phyloP scores from a whole-genome alignment of 139 green algal genomes.

The Chara braunii region DNA sequence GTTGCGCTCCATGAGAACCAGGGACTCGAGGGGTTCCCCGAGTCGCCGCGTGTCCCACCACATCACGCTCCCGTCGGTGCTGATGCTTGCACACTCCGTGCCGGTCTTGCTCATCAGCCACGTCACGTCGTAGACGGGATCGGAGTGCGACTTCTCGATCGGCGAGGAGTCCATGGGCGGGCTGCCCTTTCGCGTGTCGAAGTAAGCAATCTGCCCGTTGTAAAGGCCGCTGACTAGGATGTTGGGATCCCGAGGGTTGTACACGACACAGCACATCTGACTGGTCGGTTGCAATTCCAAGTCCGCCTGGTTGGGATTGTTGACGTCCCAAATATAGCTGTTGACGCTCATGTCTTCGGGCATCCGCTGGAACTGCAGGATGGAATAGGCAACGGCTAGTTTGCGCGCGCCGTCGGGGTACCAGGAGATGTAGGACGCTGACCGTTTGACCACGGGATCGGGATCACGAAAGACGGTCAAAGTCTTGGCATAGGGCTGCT shows the following conservation, averaged over 20 bases:
- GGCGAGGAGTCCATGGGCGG: constrained; percentile 60
- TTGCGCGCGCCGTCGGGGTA: constrained; percentile 70
- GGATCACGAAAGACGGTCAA: constrained; percentile 77
- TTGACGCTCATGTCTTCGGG: constrained; percentile 55
- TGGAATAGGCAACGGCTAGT: constrained; percentile 64
- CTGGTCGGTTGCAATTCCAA: constrained; percentile 58
- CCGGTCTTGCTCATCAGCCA: constrained; percentile 91
- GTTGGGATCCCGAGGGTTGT: constrained; percentile 75
- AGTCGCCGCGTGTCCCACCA: constrained; percentile 71
- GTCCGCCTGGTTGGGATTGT: constrained; percentile 76
- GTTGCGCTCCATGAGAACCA: constrained; percentile 46
- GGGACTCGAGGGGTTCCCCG: constrained; percentile 55
- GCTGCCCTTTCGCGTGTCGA: constrained; percentile 73
- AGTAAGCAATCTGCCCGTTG: constrained; percentile 82
- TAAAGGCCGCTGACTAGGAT: constrained; percentile 71
- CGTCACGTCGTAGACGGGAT: constrained; percentile 74
- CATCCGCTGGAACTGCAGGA: constrained; percentile 77
- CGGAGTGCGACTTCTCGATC: constrained; percentile 53
- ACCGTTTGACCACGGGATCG: constrained; percentile 48
- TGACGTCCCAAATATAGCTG: constrained; percentile 82
- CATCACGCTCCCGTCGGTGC: constrained; percentile 65
- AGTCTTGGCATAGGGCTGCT: constrained; percentile 61
- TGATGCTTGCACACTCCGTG: constrained; percentile 72
- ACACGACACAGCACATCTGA: constrained; percentile 71
- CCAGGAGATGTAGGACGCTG: constrained; percentile 38